A percentile compares a stretch with the other conserved stretches of the same genome.
phyloP scores from a whole-genome alignment of 2,329 filamentous ascomycete species.

The Stagonosporopsis vannaccii region DNA sequence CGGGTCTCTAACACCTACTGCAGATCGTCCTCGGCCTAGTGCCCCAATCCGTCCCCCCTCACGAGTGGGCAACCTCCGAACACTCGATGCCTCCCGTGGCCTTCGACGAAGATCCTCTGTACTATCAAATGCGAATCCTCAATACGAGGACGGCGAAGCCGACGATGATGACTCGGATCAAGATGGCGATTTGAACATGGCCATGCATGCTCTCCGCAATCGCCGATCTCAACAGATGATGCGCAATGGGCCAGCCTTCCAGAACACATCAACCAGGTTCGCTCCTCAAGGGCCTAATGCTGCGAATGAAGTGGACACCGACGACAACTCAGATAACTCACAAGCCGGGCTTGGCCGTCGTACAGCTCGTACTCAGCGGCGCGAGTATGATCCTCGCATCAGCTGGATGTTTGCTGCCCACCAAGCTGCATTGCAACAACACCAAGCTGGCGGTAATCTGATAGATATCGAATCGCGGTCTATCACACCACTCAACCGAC shows the following conservation, averaged over 20 bases:
- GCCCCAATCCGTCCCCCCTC: constrained; percentile 50
- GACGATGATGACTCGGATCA: constrained; percentile 53
- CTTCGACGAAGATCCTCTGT: constrained; percentile 50
- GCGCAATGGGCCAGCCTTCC: constrained; percentile 36
- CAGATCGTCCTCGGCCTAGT: constrained; percentile 54
- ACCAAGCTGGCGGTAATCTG: constrained; percentile 40
- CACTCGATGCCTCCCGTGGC: constrained; percentile 47
- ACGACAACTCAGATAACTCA: constrained; percentile 52
- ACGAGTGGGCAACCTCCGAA: constrained; percentile 42
- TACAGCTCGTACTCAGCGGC: constrained; percentile 34
- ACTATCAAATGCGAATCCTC: constrained; percentile 42
- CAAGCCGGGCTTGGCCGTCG: constrained; percentile 36
- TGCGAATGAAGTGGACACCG: constrained; percentile 44
- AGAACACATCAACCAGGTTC: constrained; percentile 34
- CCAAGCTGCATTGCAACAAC: constrained; percentile 47
- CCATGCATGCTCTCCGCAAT: constrained; percentile 42
- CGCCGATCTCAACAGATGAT: constrained; percentile 47
- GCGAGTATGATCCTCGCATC: constrained; percentile 51
- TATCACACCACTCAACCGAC: constrained; percentile 49
- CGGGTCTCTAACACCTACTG: constrained; percentile 57
- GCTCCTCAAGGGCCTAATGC: constrained; percentile 34
- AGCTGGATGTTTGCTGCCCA: constrained; percentile 53
- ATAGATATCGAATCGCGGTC: constrained; percentile 49
- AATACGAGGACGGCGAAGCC: constrained; percentile 53
- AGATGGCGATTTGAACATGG: constrained; percentile 49